These are phyloP conservation scores for Endoconidiophora laricicola DNA, from an alignment of 2,329 filamentous ascomycete species.

Conservation along the genomic window DNA sequence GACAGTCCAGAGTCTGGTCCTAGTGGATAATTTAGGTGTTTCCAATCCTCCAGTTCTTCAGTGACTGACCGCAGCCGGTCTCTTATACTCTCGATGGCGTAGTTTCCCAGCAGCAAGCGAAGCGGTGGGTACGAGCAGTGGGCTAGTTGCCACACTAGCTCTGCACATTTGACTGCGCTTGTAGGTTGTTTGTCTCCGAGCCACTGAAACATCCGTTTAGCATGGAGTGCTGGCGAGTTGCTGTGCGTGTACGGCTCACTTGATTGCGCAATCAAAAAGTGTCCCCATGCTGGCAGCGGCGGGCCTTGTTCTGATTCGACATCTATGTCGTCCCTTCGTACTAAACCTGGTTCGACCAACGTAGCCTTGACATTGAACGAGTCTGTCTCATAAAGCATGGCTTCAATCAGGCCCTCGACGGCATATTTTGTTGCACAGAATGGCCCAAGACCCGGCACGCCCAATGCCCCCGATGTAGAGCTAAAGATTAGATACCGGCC, in stretches of 20 bases:
- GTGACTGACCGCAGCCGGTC: slow-evolving; percentile 81
- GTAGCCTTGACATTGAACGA: slow-evolving; percentile 84
- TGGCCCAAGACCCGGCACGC: slow-evolving; percentile 78
- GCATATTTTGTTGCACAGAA: slow-evolving; percentile 98
- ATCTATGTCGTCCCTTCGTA: slow-evolving; percentile 57
- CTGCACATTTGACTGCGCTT: slow-evolving; percentile 80
- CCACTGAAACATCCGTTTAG: slow-evolving; percentile 86
- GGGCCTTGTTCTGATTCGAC: slow-evolving; percentile 37
- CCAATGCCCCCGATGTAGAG: slow-evolving; percentile 79
- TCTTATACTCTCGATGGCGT: slow-evolving; percentile 88
- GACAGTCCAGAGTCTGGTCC: slow-evolving; percentile 9
- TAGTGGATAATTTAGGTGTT: slow-evolving; percentile 49
- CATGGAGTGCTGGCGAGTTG: slow-evolving; percentile 73
- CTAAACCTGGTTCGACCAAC: slow-evolving; percentile 77
- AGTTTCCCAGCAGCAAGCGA: slow-evolving; percentile 72
- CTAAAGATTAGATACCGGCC: slow-evolving; percentile 92
- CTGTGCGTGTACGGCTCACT: slow-evolving; percentile 65
- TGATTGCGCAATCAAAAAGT: slow-evolving; percentile 77
- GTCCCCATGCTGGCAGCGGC: slow-evolving; percentile 61
- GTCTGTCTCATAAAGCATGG: slow-evolving; percentile 91
- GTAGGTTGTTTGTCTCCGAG: slow-evolving; percentile 82
- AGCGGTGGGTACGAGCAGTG: slow-evolving; percentile 91
- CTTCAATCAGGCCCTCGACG: slow-evolving; percentile 87
- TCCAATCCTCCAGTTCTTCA: slow-evolving; percentile 91
- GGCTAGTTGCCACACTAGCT: slow-evolving; percentile 84